phyloP scores from a whole-genome alignment of 176 grass and related monocot species.

The Cocos nucifera region DNA sequence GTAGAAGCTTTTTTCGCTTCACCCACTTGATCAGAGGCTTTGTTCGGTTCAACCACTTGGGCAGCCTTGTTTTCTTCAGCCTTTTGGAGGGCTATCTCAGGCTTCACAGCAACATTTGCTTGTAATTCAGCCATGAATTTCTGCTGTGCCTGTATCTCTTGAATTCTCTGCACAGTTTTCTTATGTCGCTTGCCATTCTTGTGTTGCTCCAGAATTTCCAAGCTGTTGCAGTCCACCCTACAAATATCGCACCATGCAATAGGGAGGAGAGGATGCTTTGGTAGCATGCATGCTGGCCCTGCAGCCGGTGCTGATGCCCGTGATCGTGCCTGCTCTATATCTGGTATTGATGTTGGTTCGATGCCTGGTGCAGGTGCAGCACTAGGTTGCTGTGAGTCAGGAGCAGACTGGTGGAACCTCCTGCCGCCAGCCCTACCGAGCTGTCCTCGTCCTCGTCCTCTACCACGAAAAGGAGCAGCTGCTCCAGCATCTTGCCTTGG shows the following conservation, averaged over 20 bases:
- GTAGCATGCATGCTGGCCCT: neutral
- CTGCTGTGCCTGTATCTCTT: conserved; percentile 43
- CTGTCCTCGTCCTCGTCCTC: conserved; percentile 13
- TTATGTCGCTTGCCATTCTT: conserved; percentile 55
- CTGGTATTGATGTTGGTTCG: neutral
- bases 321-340: neutral
- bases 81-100: conserved; percentile 13
- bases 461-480: conserved; percentile 6
- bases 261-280: conserved; percentile 11
- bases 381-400: neutral
- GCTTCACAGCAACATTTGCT: neutral
- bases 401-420: neutral
- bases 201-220: conserved; percentile 44
- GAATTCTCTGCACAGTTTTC: conserved; percentile 43
- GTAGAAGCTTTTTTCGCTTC: conserved; percentile 8
- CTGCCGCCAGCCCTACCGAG: neutral
- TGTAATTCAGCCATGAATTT: conserved; percentile 28
- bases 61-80: conserved; percentile 1
- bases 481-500: conserved; percentile 12
- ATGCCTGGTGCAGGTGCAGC: neutral
- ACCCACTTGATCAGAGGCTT: conserved; percentile 2
- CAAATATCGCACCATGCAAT: conserved; percentile 63
- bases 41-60: no score
- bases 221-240: conserved; percentile 52
- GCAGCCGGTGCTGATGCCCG: conserved; percentile 2